phyloP scores from a whole-genome alignment of 208 protist species.

The Perkinsela sp. region DNA sequence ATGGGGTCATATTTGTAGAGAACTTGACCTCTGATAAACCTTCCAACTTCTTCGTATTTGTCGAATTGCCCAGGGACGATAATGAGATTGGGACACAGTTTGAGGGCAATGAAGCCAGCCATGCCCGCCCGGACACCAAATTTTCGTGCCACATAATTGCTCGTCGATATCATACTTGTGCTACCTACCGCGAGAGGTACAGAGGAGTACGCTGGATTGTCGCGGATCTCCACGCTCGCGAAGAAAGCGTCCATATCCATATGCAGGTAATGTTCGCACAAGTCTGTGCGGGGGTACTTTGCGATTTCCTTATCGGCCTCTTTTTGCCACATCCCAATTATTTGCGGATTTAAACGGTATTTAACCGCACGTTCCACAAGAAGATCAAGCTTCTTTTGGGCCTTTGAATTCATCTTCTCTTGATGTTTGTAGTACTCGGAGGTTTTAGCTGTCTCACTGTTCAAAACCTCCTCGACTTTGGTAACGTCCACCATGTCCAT shows the following conservation, averaged over 20 bases:
- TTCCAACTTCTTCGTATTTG: constrained; percentile 28
- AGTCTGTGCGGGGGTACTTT: not conserved
- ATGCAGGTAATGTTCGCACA: constrained; percentile 14
- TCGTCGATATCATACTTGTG: constrained; percentile 70
- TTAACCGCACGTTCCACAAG: not conserved
- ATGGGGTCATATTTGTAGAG: constrained; percentile 47
- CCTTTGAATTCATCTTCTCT: constrained; percentile 15
- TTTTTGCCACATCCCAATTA: not conserved
- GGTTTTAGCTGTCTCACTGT: constrained; percentile 12
- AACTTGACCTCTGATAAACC: constrained; percentile 22
- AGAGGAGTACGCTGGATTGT: constrained; percentile 44
- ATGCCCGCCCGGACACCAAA: constrained; percentile 80
- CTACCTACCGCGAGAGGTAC: constrained; percentile 74
- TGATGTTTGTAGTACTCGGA: constrained; percentile 30
- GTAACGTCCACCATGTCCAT: constrained; percentile 20
- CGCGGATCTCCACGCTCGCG: constrained; percentile 52
- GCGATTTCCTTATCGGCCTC: not conserved
- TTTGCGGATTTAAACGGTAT: not conserved
- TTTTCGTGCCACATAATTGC: constrained; percentile 75
- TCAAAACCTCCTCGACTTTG: constrained; percentile 17
- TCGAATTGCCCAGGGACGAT: constrained; percentile 49
- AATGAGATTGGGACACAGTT: constrained; percentile 54
- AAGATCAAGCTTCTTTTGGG: constrained; percentile 10
- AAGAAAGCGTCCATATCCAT: constrained; percentile 77
- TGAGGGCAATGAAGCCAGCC: constrained; percentile 71